Evolutionary conservation across 2,329 filamentous ascomycete genomes (phyloP), one percentile per base, ranked within the genome.

Genomic region (Seiridium cupressi): DNA sequence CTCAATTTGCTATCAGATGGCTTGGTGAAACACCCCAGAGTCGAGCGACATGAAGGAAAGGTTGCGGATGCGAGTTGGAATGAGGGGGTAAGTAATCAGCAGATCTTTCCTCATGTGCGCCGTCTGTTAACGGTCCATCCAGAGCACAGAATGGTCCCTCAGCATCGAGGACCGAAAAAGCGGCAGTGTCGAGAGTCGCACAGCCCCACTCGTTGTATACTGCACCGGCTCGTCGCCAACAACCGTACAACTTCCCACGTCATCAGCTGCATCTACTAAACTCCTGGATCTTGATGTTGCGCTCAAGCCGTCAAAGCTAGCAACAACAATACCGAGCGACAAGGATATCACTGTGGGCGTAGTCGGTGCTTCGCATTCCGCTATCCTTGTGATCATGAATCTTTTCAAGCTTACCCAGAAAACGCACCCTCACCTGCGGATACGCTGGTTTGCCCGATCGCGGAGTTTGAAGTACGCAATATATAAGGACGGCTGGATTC

Each of bases 361-460:
- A 8, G 76, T 89, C 8, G 86, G 86, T 38, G 84, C 84, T 49
- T 88, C 85, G 1, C 86, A 89, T 71, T 86, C 82, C 48, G 86
- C 86, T 10, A 84, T 89, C 53, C 77, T 89, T 8, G 84, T 86
- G 32, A 79, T 89, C 13, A 79, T 84, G 69, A 88, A 89, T 68
- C 78, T 89, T 10, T 79, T 81, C 69, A 76, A 81, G 4, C 76
- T 88, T 4, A 81, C 81, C 9, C 72, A 72, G 31, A 76, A 76
- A 36, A 79, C 79, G 0, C 84, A 87, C 62, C 80, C 83, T 0
- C 68, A 78, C 5, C 75, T 89, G 3, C 78, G 77, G 36, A 77
- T 88, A 58, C 84, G 82, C 65, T 89, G 86, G 86, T 87, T 89
- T 71, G 85, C 76, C 36, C 79, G 86, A 8, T 57, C 55, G n/a